Evolutionary conservation across 495 filamentous ascomycete species (phyloP), one percentile per base, ranked within the genome.

Genomic region (Usnea hakonensis): DNA sequence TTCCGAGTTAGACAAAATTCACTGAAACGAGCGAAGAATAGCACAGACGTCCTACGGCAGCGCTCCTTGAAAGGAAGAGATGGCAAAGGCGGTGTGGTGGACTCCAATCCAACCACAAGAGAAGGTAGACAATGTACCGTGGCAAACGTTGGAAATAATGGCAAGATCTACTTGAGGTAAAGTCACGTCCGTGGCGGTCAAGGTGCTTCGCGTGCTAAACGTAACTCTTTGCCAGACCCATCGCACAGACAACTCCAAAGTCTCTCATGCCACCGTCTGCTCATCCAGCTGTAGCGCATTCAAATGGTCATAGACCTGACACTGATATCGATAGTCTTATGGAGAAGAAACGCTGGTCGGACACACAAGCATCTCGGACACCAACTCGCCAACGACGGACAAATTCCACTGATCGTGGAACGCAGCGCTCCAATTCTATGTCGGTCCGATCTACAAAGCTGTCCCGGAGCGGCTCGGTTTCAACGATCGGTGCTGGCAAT

Each of bases 121-220:
- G 79, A 77, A 75, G 89, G 86, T 32, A 81, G 89, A 55, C 88
- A 94, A 69, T 97, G 96, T 73, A 90, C 90, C 13, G 93, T 97
- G 60, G 91, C 89, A 30, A 97, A 95, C 76, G 88, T 97, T 61
- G 92, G 91, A 53, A 89, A 91, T 70, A 93, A 94, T 77, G 93
- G 93, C 40, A 87, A 87, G 74, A 91, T 97, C 72, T 97, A 94
- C 73, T 76, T 97, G 62, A 90, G 92, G 93, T 96, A 88, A 71
- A 83, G 71, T 67, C 61, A n/a, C n/a, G n/a, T n/a, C n/a, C n/a
- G n/a, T n/a, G n/a, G n/a, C n/a, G n/a, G n/a, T n/a, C n/a, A n/a
- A n/a, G n/a, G n/a, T n/a, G n/a, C n/a, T n/a, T n/a, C n/a, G n/a
- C n/a, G 41, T 40, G 38, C 64, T 67, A 38, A 68, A 19, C 3